phyloP scores from a whole-genome alignment of 805 yeast genomes.

The Huiozyma naganishii region DNA sequence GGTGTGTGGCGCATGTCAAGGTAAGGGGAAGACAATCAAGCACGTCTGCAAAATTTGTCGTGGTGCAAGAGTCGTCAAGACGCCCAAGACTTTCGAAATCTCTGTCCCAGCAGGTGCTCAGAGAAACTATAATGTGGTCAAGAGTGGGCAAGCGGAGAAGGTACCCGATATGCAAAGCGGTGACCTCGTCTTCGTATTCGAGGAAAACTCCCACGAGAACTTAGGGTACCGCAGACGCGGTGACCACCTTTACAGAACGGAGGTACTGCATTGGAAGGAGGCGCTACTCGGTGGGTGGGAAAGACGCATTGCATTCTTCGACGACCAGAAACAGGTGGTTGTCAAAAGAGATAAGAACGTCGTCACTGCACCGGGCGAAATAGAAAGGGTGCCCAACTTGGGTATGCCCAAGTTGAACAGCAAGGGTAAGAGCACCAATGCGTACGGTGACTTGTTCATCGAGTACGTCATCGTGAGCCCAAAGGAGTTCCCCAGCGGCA shows the following conservation, averaged over 20 bases:
- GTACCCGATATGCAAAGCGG: conserved; percentile 79
- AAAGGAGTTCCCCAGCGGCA: not conserved
- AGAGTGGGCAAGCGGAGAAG: conserved; percentile 73
- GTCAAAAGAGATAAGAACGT: conserved; percentile 43
- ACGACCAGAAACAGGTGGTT: conserved; percentile 38
- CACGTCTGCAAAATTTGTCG: conserved; percentile 58
- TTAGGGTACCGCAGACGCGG: conserved; percentile 83
- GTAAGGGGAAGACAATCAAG: conserved; percentile 58
- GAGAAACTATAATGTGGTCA: conserved; percentile 44
- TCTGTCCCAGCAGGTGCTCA: conserved; percentile 62
- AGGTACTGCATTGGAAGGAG: conserved; percentile 60
- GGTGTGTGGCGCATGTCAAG: conserved; percentile 70
- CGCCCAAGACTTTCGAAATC: conserved; percentile 45
- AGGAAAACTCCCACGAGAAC: conserved; percentile 42
- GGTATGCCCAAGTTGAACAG: conserved; percentile 63
- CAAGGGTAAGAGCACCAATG: conserved; percentile 29
- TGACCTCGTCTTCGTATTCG: conserved; percentile 52
- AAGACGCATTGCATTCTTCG: conserved; percentile 56
- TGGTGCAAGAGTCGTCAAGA: conserved; percentile 57
- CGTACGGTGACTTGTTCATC: conserved; percentile 43
- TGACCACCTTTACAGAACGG: conserved; percentile 66
- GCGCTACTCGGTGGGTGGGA: conserved; percentile 76
- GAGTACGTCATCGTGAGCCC: conserved; percentile 41
- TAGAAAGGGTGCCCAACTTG: conserved; percentile 57
- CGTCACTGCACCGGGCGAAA: conserved; percentile 51